phyloP scores from a whole-genome alignment of 1,284 basidiomycete genomes.

The Ganoderma sinense region DNA sequence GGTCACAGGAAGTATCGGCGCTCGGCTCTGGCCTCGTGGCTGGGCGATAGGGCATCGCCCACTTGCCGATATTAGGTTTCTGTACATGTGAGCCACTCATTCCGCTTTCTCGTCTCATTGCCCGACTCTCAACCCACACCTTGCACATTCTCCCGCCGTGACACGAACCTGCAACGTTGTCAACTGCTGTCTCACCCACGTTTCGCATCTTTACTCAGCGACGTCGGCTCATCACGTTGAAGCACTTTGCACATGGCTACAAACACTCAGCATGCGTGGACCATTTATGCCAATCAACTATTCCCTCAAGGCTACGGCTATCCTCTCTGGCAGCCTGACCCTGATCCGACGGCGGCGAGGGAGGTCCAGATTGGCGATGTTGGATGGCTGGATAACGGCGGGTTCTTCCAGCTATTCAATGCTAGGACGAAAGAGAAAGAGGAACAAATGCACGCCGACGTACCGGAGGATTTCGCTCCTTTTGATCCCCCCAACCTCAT shows the following conservation, averaged over 20 bases:
- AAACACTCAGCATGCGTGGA: neutral
- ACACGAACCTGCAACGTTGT: neutral
- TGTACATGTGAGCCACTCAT: neutral
- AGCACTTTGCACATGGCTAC: neutral
- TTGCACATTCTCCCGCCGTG: neutral
- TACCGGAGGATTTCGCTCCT: conserved; percentile 16
- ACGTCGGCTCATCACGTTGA: neutral
- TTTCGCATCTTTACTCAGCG: neutral
- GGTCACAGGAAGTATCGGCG: neutral
- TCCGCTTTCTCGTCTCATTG: too few species aligned
- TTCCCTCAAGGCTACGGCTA: conserved; percentile 25
- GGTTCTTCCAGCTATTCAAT: conserved; percentile 33
- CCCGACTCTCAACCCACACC: neutral
- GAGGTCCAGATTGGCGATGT: conserved; percentile 35
- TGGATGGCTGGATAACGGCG: conserved; percentile 30
- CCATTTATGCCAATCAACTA: conserved; percentile 25
- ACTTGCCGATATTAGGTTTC: neutral
- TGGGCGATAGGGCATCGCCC: neutral
- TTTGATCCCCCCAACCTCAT: conserved; percentile 16
- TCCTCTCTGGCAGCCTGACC: conserved; percentile 31
- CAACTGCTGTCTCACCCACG: neutral
- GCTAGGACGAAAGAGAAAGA: neutral
- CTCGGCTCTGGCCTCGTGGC: neutral
- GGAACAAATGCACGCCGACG: conserved; percentile 6
- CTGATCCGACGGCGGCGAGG: neutral